phyloP scores from a whole-genome alignment of 208 protist species.

The Trypanosoma lewisi region DNA sequence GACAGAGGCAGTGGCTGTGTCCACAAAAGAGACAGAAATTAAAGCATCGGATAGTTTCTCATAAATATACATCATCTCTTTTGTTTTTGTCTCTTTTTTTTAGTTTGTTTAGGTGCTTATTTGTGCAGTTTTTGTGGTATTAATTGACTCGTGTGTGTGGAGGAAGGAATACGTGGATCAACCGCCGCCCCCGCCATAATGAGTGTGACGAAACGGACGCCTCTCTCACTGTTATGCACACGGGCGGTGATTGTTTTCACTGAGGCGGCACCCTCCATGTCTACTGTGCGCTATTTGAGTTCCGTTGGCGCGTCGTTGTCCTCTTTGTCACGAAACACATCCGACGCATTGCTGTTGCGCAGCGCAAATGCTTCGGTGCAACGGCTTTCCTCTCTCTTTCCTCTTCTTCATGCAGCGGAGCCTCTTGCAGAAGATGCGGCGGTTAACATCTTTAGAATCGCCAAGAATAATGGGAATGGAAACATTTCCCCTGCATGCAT shows the following conservation, averaged over 20 bases:
- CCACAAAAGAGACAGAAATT: neutral
- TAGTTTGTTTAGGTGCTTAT: too few species aligned
- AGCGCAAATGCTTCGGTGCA: slow-evolving; percentile 17
- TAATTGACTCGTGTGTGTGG: too few species aligned
- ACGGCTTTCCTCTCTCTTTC: slow-evolving; percentile 22
- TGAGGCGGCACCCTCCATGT: neutral
- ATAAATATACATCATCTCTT: too few species aligned
- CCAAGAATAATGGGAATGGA: slow-evolving; percentile 15
- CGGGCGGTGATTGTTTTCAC: neutral
- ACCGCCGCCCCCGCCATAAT: too few species aligned
- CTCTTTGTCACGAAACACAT: slow-evolving; percentile 10
- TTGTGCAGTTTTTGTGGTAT: too few species aligned
- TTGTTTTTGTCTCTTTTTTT: too few species aligned
- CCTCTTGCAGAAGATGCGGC: slow-evolving; percentile 31
- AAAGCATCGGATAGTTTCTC: too few species aligned
- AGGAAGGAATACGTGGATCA: too few species aligned
- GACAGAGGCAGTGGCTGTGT: too few species aligned
- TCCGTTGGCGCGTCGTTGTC: slow-evolving; percentile 20
- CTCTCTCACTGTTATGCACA: neutral
- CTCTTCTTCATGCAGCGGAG: slow-evolving; percentile 21
- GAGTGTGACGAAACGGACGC: neutral
- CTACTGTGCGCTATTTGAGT: slow-evolving; percentile 18
- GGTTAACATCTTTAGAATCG: slow-evolving; percentile 34
- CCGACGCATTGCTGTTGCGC: slow-evolving; percentile 3
- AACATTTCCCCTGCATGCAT: slow-evolving; percentile 29